phyloP scores from a whole-genome alignment of 495 filamentous ascomycete species.

The Penicillium tannophilum region DNA sequence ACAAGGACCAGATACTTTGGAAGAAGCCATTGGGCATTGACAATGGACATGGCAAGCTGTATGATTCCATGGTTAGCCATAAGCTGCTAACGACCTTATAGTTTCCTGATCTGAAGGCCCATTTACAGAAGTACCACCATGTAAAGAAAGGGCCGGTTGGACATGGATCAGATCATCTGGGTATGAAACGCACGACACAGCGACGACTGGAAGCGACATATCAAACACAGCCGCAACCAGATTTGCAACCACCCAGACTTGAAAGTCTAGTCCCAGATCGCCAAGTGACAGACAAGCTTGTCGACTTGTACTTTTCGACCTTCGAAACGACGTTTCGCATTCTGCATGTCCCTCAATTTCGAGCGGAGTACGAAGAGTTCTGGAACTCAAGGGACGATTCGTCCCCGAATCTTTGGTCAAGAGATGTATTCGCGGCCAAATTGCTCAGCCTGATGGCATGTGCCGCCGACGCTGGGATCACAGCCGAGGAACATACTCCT shows the following conservation, averaged over 20 bases:
- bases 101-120: conserved; percentile 9
- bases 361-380: neutral
- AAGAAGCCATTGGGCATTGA: conserved; percentile 9
- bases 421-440: conserved; percentile 6
- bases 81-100: neutral
- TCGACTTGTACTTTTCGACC: neutral
- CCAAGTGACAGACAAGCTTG: conserved; percentile 1
- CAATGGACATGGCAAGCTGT: conserved; percentile 7
- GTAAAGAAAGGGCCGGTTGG: neutral
- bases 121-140: conserved; percentile 4
- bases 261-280: conserved; percentile 1
- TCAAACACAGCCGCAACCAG: neutral
- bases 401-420: neutral
- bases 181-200: neutral
- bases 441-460: neutral
- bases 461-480: neutral
- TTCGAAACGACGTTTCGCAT: conserved; percentile 7
- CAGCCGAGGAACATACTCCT: neutral
- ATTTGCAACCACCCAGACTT: neutral
- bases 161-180: neutral
- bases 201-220: neutral
- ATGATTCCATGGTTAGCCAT: neutral
- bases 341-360: conserved; percentile 2
- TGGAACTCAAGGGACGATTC: neutral
- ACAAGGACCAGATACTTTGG: conserved; percentile 8